Evolutionary conservation across 768 basidiomycete species (phyloP).

Genomic region (Chalciporus pseudorubinellus): DNA sequence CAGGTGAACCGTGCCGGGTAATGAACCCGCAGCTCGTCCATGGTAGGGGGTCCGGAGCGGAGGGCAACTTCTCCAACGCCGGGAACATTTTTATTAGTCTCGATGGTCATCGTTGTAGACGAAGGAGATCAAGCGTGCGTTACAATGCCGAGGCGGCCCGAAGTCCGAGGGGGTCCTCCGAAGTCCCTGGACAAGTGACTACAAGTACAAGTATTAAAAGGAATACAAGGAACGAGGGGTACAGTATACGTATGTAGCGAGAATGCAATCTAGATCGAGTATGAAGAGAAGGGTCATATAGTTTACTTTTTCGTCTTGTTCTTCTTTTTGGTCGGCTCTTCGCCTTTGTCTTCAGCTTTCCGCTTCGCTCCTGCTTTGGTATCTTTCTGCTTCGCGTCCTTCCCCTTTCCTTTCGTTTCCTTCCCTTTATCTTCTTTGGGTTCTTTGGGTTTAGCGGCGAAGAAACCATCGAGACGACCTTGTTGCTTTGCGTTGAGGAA

Average conservation of each 20-base stretch:
- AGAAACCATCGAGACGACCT: slow-evolving; percentile 94
- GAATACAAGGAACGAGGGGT: slow-evolving; percentile 9
- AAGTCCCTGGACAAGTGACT: background rate
- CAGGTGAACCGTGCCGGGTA: no score
- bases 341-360: slow-evolving; percentile 36
- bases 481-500: slow-evolving; percentile 90
- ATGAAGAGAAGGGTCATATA: background rate
- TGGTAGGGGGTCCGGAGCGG: slow-evolving; percentile 63
- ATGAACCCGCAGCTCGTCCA: slow-evolving; percentile 59
- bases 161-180: background rate
- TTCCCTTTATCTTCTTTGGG: slow-evolving; percentile 49
- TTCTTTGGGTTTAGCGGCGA: slow-evolving; percentile 64
- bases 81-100: slow-evolving; percentile 2
- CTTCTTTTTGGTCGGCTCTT: slow-evolving; percentile 37
- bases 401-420: slow-evolving; percentile 38
- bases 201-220: slow-evolving; percentile 14
- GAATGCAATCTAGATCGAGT: background rate
- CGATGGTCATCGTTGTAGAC: slow-evolving; percentile 17
- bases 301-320: slow-evolving; percentile 41
- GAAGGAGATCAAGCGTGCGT: background rate
- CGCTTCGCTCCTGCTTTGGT: slow-evolving; percentile 16
- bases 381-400: slow-evolving; percentile 21
- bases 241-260: background rate
- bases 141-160: background rate
- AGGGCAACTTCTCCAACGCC: slow-evolving; percentile 34